phyloP scores from a whole-genome alignment of 2,329 filamentous ascomycete species.

The Daldinia sp. region DNA sequence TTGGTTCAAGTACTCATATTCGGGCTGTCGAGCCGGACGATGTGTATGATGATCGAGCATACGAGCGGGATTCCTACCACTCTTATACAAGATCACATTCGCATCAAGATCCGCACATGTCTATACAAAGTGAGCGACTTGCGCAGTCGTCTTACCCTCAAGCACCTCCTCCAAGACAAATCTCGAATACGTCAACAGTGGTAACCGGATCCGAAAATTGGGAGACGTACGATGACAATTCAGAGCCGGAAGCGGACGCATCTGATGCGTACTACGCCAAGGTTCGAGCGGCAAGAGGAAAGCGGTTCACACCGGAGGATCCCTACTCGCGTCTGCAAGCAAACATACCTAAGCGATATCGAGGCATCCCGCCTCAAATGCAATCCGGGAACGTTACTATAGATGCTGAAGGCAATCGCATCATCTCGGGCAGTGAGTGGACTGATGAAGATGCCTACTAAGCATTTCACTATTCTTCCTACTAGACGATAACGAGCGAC shows the following conservation, averaged over 20 bases:
- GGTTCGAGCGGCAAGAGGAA: conserved; percentile 72
- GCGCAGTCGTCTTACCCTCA: conserved; percentile 51
- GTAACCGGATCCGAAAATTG: conserved; percentile 92
- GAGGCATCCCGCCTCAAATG: conserved; percentile 60
- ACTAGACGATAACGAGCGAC: conserved; percentile 13
- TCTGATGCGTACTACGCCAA: conserved; percentile 84
- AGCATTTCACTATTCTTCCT: conserved; percentile 36
- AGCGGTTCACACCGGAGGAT: conserved; percentile 66
- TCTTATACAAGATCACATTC: conserved; percentile 49
- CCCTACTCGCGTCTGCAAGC: conserved; percentile 51
- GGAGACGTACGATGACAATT: conserved; percentile 93
- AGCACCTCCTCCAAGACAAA: conserved; percentile 65
- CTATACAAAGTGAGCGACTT: conserved; percentile 52
- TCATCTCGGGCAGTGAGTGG: conserved; percentile 72
- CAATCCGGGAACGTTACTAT: conserved; percentile 59
- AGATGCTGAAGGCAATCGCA: conserved; percentile 68
- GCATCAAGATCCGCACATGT: conserved; percentile 47
- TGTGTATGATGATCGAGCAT: conserved; percentile 76
- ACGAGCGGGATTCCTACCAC: conserved; percentile 65
- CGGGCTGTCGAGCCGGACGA: conserved; percentile 78
- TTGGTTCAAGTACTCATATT: conserved; percentile 63
- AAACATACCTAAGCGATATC: conserved; percentile 61
- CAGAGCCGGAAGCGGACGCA: conserved; percentile 77
- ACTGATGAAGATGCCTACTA: conserved; percentile 70
- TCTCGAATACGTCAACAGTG: conserved; percentile 77